Evolutionary conservation across 495 filamentous ascomycete species (phyloP).

Genomic region (Gamarada debralockiae): DNA sequence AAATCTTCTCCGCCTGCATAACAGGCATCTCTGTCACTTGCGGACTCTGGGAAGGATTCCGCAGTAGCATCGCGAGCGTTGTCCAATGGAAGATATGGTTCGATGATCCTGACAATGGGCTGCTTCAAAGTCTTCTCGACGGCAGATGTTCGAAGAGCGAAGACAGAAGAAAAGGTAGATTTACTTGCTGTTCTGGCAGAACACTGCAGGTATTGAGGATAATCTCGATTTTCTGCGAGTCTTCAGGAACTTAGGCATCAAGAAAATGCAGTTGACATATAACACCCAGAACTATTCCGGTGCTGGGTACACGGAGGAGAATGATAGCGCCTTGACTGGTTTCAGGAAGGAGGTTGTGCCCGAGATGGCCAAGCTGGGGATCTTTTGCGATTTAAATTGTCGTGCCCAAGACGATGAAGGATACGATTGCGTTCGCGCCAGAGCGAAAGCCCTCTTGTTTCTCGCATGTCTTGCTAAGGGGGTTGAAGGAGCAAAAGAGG

Average conservation of each 20-base stretch:
- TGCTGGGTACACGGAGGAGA: conserved; percentile 17
- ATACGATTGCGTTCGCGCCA: no score
- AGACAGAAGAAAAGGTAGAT: conserved; percentile 13
- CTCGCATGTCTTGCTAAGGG: no score
- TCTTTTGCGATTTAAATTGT: conserved; percentile 17
- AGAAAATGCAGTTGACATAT: conserved; percentile 22
- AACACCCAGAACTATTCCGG: conserved; percentile 21
- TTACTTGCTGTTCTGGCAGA: conserved; percentile 21
- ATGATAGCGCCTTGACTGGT: conserved; percentile 17
- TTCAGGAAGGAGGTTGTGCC: conserved; percentile 17
- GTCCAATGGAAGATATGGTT: conserved; percentile 24
- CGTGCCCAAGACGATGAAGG: conserved; percentile 13
- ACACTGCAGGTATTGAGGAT: conserved; percentile 21
- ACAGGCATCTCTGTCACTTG: conserved; percentile 22
- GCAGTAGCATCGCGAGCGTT: conserved; percentile 12
- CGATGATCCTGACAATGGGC: conserved; percentile 19
- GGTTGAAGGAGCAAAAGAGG: no score
- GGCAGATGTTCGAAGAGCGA: conserved; percentile 29
- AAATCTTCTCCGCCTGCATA: no score
- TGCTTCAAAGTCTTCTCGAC: conserved; percentile 34
- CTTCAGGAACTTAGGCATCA: conserved; percentile 17
- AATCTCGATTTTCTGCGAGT: conserved; percentile 20
- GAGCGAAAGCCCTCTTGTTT: no score
- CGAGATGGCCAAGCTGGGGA: conserved; percentile 18
- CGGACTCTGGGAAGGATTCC: conserved; percentile 18